Evolutionary conservation across 306 rosid genomes (phyloP), one percentile per base, ranked within the genome.

Genomic region (Quercus mongolica): DNA sequence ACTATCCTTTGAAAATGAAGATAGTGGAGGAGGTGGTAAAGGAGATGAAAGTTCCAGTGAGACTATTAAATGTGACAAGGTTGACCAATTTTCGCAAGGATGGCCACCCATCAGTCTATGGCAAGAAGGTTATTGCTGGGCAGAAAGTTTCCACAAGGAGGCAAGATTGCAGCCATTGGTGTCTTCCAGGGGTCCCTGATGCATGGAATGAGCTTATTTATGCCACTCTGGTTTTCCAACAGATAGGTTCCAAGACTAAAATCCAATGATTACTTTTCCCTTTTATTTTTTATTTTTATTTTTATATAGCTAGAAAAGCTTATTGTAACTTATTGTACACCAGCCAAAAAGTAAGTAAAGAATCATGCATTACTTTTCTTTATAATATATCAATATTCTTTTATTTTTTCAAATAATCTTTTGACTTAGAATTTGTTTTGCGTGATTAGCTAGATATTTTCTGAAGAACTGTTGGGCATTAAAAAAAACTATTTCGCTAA

Each of bases 81-180:
- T 65, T 91, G 87, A 93, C 99, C 63, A 96, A 96, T 83, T 96
- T 93, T 71, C 96, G 99, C 73, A 93, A 89, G 82, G 98, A 95
- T 69, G 99, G 93, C 67, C 98, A 95, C 80, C 99, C 98, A 30
- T 95, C 99, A 44, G 75, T 91, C 44, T 91, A 78, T 19, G 87
- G 97, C 57, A 92, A 84, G 86, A 79, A 25, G 55, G 21, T 52
- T 3, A 54, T 65, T 9, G 83, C 73, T 8, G 85, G 80, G 5
- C 84, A 83, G 77, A 92, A 84, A 81, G 90, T 90, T 30, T 87
- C 98, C 52, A 82, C 68, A 19, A 89, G 87, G 84, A 79, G 80
- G 78, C 90, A 91, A 64, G 99, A 96, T 69, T 96, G 98, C 85
- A 96, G 99, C 87, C 99, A 91, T 80, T 93, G 96, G 97, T 96